Evolutionary conservation across 2,329 filamentous ascomycete species (phyloP).

Genomic region (Ceratocystiopsis sp.): DNA sequence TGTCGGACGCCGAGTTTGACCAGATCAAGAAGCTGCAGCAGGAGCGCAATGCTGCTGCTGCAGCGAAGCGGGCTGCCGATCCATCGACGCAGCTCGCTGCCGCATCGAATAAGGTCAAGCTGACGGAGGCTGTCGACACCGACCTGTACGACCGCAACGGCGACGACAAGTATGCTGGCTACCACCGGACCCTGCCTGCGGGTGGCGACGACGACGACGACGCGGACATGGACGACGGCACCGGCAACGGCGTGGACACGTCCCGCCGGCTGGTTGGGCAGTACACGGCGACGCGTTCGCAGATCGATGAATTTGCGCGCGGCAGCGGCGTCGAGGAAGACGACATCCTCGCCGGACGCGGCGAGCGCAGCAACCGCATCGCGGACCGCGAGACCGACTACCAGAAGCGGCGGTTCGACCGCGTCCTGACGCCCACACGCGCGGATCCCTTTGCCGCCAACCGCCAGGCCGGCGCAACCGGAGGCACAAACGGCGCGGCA

Average conservation of each 20-base stretch:
- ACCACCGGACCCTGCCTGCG: conserved; percentile 74
- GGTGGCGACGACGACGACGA: conserved; percentile 61
- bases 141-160: conserved; percentile 63
- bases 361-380: conserved; percentile 81
- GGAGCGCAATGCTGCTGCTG: conserved; percentile 71
- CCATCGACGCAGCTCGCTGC: conserved; percentile 65
- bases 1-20: conserved; percentile 74
- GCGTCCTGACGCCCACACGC: conserved; percentile 68
- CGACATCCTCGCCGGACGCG: conserved; percentile 65
- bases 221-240: conserved; percentile 51
- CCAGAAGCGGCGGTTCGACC: conserved; percentile 86
- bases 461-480: conserved; percentile 46
- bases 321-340: conserved; percentile 80
- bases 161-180: conserved; percentile 70
- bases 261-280: conserved; percentile 75
- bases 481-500: conserved; percentile 15
- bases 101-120: conserved; percentile 73
- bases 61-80: conserved; percentile 71
- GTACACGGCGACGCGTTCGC: conserved; percentile 81
- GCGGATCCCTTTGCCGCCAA: conserved; percentile 74
- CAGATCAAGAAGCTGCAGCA: conserved; percentile 75
- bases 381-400: conserved; percentile 91
- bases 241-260: conserved; percentile 31
- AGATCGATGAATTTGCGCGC: conserved; percentile 86
- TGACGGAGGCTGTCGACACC: conserved; percentile 79